Base-by-base conservation (phyloP, 441 rosid genomes). In the Kokia cookei region DNA sequence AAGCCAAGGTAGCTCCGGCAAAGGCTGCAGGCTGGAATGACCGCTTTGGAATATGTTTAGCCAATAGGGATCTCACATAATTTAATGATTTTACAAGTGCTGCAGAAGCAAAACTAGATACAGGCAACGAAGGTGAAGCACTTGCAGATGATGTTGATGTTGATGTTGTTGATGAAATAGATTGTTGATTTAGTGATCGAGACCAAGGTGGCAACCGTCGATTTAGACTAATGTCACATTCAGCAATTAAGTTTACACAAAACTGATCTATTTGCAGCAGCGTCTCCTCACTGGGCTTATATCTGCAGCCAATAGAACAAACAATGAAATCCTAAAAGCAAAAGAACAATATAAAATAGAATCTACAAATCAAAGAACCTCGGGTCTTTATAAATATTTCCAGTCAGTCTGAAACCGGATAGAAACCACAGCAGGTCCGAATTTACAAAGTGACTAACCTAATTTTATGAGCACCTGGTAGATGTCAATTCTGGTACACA, bases 271-370 rank as follows among this genome's bases (percentile, higher is more conserved):
- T 91, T 84, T 88, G 98, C 80, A 87, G 84, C 69, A 94, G 78
- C 35, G 93, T 93, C 84, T 94, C 99, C 85, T 96, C 99, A 13
- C 92, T 84, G 65, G 99, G 99, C 84, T 87, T 94, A 85, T 91
- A 96, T 82, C 99, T 96, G 93, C 84, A 84, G 71, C 51, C 68
- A 43, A 54, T 58, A 32, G 35, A 71, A 68, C 51, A 73, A 65
- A 76, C 32, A 45, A 68, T 69, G 58, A 73, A 69, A 66, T 73
- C 65, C 55, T 72, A 68, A 77, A 42, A 58, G 12, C 22, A 65
- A 69, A 63, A 32, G 13, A 53, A 63, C 17, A 70, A 55, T 12
- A 54, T 55, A 53, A 69, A 22, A 70, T 37, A 70, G 51, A 58
- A 32, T 27, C n/a, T 26, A 26, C 22, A 55, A 22, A 55, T 19